Percentiles rank a stretch among this genome's conserved stretches.
Conservation (phyloP, 495 filamentous ascomycete species). For the Terfezia claveryi region DNA sequence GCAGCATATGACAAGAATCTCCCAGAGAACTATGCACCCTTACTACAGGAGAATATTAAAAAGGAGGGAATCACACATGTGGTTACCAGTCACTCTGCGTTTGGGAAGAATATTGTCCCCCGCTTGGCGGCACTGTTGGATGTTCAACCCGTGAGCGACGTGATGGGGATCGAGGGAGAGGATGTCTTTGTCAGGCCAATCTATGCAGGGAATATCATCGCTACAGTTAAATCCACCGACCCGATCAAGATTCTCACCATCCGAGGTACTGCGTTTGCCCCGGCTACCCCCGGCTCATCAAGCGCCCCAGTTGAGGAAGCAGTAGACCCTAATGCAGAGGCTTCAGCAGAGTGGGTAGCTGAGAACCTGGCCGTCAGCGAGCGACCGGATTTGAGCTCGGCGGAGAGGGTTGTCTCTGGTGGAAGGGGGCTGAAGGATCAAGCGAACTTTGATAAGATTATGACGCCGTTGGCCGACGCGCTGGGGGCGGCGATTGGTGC, state of each 20-base stretch:
- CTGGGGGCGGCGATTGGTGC: conserved; percentile 87
- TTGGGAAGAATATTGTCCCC: conserved; percentile 91
- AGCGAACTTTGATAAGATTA: conserved; percentile 82
- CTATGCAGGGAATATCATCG: conserved; percentile 91
- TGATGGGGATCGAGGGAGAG: conserved; percentile 66
- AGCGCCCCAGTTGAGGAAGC: conserved; percentile 39
- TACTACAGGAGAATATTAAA: conserved; percentile 89
- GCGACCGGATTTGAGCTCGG: conserved; percentile 82
- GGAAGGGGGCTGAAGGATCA: conserved; percentile 91
- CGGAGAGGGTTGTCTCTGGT: conserved; percentile 72
- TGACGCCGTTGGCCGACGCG: conserved; percentile 74
- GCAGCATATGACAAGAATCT: conserved; percentile 83
- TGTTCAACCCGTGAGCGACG: conserved; percentile 78
- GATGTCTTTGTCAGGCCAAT: conserved; percentile 94
- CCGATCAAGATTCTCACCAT: conserved; percentile 74
- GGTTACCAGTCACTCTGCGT: conserved; percentile 75
- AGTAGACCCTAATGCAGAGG: conserved; percentile 44
- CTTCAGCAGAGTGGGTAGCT: conserved; percentile 67
- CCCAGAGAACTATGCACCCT: conserved; percentile 81
- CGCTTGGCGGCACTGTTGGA: conserved; percentile 86
- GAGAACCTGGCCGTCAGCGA: conserved; percentile 85
- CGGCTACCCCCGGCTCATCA: conserved; percentile 30
- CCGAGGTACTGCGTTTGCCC: conserved; percentile 69
- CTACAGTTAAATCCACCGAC: conserved; percentile 86
- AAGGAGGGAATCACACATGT: conserved; percentile 81